Conservation (phyloP, 2,329 filamentous ascomycete species). For the Ophiosphaerella korrae region DNA sequence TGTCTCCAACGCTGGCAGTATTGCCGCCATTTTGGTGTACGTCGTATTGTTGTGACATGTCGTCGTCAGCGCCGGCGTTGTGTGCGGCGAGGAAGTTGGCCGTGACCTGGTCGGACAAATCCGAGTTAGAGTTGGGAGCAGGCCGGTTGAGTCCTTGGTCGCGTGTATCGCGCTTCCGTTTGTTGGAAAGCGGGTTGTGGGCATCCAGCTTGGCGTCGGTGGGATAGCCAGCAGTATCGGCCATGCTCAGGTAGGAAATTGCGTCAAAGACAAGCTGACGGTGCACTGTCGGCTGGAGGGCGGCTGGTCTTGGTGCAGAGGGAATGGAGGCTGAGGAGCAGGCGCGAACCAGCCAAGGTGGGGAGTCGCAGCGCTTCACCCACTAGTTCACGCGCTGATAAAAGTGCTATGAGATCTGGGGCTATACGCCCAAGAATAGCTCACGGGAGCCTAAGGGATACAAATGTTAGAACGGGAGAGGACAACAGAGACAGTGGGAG, state of each 20-base stretch:
- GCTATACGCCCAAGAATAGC: constrained; percentile 33
- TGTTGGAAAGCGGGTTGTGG: constrained; percentile 44
- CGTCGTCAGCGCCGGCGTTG: constrained; percentile 47
- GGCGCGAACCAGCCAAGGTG: constrained; percentile 28
- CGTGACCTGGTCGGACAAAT: constrained; percentile 45
- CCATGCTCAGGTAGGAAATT: constrained; percentile 29
- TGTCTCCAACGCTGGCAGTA: constrained; percentile 59
- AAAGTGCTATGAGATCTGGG: constrained; percentile 17
- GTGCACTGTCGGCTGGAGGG: constrained; percentile 4
- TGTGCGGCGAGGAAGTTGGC: constrained; percentile 48
- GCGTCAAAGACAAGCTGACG: constrained; percentile 6
- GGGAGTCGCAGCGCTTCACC: constrained; percentile 25
- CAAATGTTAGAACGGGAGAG: constrained; percentile 46
- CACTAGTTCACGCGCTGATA: constrained; percentile 31
- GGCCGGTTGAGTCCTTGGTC: constrained; percentile 49
- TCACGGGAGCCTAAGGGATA: constrained; percentile 30
- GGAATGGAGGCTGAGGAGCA: constrained; percentile 13
- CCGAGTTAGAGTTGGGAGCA: constrained; percentile 42
- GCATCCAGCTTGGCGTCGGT: constrained; percentile 43
- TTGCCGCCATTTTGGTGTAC: constrained; percentile 60
- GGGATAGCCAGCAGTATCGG: constrained; percentile 47
- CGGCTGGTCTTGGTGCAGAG: constrained; percentile 14
- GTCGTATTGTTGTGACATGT: constrained; percentile 51
- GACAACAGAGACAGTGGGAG: constrained; percentile 28
- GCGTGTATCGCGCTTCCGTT: constrained; percentile 54